These are phyloP conservation scores for Nidula microcarpa DNA, from an alignment of 768 basidiomycete species.

Conservation along the genomic window DNA sequence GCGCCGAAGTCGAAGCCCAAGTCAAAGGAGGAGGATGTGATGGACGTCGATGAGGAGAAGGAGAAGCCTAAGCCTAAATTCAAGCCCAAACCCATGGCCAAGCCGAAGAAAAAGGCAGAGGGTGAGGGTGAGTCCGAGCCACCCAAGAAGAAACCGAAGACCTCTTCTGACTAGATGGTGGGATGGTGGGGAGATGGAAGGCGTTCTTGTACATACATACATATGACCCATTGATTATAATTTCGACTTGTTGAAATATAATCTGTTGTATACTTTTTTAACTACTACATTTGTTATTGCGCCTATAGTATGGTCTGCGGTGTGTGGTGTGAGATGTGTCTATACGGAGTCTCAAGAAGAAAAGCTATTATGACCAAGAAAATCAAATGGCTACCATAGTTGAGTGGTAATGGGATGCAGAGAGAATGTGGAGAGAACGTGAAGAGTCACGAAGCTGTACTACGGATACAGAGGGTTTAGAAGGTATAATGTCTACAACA, in stretches of 20 bases:
- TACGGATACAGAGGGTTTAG: neutral
- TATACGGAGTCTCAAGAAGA: neutral
- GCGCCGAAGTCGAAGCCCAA: conserved; percentile 5
- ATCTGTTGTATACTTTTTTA: conserved; percentile 7
- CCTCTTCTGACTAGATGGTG: conserved; percentile 24
- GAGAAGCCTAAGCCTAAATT: conserved; percentile 44
- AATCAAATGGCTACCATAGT: neutral
- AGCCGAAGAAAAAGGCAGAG: conserved; percentile 29
- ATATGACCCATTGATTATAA: no score
- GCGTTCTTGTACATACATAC: no score
- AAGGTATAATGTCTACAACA: neutral
- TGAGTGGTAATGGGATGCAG: no score
- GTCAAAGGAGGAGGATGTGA: conserved; percentile 38
- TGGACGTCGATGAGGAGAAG: conserved; percentile 43
- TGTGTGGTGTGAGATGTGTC: neutral
- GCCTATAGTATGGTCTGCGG: conserved; percentile 4
- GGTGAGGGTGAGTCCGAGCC: conserved; percentile 39
- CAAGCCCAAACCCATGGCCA: conserved; percentile 28
- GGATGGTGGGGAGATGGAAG: no score
- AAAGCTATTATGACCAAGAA: neutral
- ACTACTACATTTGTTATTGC: conserved; percentile 8
- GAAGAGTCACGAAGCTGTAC: neutral
- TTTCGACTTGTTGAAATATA: conserved; percentile 3
- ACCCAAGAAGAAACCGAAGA: conserved; percentile 77
- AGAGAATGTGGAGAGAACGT: no score